phyloP scores from a whole-genome alignment of 2,329 filamentous ascomycete genomes.

The Leptographium radiaticola region DNA sequence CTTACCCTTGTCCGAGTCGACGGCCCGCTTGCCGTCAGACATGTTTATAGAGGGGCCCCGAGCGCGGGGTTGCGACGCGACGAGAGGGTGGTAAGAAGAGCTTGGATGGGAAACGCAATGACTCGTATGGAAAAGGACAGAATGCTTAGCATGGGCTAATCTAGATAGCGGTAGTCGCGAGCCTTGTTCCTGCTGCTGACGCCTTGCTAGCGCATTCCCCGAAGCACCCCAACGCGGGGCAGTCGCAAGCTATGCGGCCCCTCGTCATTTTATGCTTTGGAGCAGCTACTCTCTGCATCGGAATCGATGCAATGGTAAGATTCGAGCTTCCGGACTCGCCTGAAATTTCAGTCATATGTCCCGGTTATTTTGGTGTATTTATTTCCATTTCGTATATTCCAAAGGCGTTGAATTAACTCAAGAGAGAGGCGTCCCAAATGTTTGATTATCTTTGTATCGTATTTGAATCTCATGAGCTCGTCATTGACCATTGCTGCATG shows the following conservation, averaged over 20 bases:
- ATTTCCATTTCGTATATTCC: too few relatives aligned
- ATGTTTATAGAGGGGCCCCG: slow-evolving; percentile 8
- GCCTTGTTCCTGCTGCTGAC: not conserved
- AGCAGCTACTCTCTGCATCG: too few relatives aligned
- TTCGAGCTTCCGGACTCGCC: too few relatives aligned
- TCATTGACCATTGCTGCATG: too few relatives aligned
- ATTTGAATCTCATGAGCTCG: too few relatives aligned
- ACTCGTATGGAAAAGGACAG: not conserved
- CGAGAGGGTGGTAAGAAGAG: not conserved
- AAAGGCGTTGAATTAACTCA: too few relatives aligned
- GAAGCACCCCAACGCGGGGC: not conserved
- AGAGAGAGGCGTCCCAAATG: too few relatives aligned
- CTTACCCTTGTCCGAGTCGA: slow-evolving; percentile 19
- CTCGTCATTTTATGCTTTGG: too few relatives aligned
- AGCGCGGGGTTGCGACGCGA: not conserved
- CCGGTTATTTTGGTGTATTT: too few relatives aligned
- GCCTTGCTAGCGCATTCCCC: not conserved
- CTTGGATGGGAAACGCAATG: not conserved
- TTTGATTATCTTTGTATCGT: too few relatives aligned
- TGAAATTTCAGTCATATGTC: too few relatives aligned
- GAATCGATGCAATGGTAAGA: too few relatives aligned
- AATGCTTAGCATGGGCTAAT: not conserved
- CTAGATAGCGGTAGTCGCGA: not conserved
- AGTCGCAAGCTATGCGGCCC: not conserved
- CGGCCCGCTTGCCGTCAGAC: slow-evolving; percentile 19